phyloP scores from a whole-genome alignment of 2,329 filamentous ascomycete species.

The Chaetomium strumarium region DNA sequence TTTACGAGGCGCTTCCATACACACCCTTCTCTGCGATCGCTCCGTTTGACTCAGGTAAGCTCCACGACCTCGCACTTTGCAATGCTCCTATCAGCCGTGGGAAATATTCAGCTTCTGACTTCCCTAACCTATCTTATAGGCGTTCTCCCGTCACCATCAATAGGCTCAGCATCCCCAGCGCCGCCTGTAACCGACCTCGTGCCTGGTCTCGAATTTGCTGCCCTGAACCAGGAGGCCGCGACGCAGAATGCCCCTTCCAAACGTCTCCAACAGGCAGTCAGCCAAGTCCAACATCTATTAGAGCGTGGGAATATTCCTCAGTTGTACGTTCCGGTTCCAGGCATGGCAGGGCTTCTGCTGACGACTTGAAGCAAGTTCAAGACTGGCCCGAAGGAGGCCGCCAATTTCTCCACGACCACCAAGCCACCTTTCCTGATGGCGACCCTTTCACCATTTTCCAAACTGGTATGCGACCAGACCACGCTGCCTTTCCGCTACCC shows the following conservation, averaged over 20 bases:
- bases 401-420: conserved; percentile 18
- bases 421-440: conserved; percentile 32
- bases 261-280: conserved; percentile 63
- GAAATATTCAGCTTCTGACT: conserved; percentile 10
- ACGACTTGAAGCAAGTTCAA: conserved; percentile 51
- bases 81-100: background rate
- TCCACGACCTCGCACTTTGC: background rate
- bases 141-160: conserved; percentile 58
- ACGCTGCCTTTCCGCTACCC: conserved; percentile 37
- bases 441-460: conserved; percentile 46
- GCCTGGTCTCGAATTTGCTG: conserved; percentile 52
- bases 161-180: conserved; percentile 51
- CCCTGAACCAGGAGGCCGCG: conserved; percentile 64
- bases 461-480: conserved; percentile 42
- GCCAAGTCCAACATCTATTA: conserved; percentile 69
- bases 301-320: conserved; percentile 64
- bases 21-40: conserved; percentile 76
- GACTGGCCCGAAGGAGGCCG: conserved; percentile 34
- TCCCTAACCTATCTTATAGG: conserved; percentile 37
- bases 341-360: conserved; percentile 16
- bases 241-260: conserved; percentile 53
- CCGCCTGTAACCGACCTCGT: conserved; percentile 47
- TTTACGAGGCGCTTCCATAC: conserved; percentile 74
- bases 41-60: conserved; percentile 67
- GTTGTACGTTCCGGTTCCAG: conserved; percentile 46